phyloP scores from a whole-genome alignment of 441 rosid genomes.

The Aleurites moluccanus region DNA sequence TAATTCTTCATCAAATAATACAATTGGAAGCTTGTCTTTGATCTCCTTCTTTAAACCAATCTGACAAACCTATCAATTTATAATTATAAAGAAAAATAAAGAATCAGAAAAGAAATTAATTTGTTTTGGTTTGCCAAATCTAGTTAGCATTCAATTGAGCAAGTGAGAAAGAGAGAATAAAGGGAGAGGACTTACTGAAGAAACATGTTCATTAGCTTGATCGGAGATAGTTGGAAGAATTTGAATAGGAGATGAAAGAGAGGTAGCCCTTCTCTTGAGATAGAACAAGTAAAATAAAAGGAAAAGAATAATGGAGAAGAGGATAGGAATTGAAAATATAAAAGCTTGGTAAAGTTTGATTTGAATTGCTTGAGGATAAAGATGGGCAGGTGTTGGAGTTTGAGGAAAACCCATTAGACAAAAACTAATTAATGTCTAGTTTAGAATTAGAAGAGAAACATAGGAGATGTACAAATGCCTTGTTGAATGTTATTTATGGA shows the following conservation, averaged over 20 bases:
- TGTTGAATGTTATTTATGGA: conserved; percentile 24
- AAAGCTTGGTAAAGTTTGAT: conserved; percentile 93
- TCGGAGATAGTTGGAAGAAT: conserved; percentile 49
- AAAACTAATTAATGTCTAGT: not conserved
- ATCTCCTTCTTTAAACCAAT: conserved; percentile 59
- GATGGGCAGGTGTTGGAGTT: conserved; percentile 59
- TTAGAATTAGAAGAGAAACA: conserved; percentile 9
- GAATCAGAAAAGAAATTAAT: not conserved
- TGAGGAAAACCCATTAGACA: conserved; percentile 61
- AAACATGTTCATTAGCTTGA: conserved; percentile 38
- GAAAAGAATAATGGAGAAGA: conserved; percentile 84
- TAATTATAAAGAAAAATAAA: conserved; percentile 1
- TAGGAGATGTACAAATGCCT: conserved; percentile 29
- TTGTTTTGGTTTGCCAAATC: too few relatives aligned
- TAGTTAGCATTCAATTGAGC: too few relatives aligned
- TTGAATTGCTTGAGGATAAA: conserved; percentile 82
- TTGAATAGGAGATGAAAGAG: conserved; percentile 44
- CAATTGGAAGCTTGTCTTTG: conserved; percentile 60
- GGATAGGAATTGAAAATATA: conserved; percentile 94
- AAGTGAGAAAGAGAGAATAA: conserved; percentile 5
- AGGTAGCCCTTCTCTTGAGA: conserved; percentile 88
- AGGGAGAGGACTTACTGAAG: conserved; percentile 44
- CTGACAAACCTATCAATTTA: conserved; percentile 33
- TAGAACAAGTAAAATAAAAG: conserved; percentile 89
- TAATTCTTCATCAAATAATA: conserved; percentile 75